These are phyloP conservation scores for Gnomoniopsis smithogilvyi DNA, from an alignment of 2,329 filamentous ascomycete genomes.

Conservation along the genomic window DNA sequence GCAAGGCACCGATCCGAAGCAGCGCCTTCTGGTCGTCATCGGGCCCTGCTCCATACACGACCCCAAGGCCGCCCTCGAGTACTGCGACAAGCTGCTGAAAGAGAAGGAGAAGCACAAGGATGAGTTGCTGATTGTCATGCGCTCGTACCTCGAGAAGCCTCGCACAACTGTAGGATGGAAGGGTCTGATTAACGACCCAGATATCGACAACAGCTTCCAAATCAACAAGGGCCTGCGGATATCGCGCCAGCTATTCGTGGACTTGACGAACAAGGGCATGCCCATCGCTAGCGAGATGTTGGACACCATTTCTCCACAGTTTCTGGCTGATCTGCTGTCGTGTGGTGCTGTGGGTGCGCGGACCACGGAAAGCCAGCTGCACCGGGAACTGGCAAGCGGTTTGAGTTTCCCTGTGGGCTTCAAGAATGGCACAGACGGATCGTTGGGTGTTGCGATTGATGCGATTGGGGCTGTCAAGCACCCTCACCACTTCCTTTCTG, in stretches of 20 bases:
- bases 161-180: constrained; percentile 99
- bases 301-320: constrained; percentile 97
- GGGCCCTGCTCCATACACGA: constrained; percentile 98
- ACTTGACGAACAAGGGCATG: constrained; percentile 89
- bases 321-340: constrained; percentile 86
- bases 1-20: constrained; percentile 52
- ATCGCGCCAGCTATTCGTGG: constrained; percentile 86
- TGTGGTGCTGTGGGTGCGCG: constrained; percentile 93
- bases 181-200: constrained; percentile 96
- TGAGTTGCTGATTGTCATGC: constrained; percentile 94
- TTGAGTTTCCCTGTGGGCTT: constrained; percentile 97
- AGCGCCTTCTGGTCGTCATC: constrained; percentile 69
- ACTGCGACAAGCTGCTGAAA: constrained; percentile 79
- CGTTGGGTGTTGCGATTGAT: constrained; percentile 85
- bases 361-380: constrained; percentile 93
- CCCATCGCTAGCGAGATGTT: constrained; percentile 97
- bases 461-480: constrained; percentile 90
- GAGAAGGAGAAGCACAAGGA: constrained; percentile 85
- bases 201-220: constrained; percentile 97
- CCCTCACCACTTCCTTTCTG: constrained; percentile 94
- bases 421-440: constrained; percentile 98
- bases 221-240: constrained; percentile 95
- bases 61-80: constrained; percentile 82
- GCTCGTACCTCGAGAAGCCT: constrained; percentile 97
- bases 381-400: constrained; percentile 90